Evolutionary conservation across 2,329 filamentous ascomycete genomes (phyloP).

Genomic region (Blumeria hordei): DNA sequence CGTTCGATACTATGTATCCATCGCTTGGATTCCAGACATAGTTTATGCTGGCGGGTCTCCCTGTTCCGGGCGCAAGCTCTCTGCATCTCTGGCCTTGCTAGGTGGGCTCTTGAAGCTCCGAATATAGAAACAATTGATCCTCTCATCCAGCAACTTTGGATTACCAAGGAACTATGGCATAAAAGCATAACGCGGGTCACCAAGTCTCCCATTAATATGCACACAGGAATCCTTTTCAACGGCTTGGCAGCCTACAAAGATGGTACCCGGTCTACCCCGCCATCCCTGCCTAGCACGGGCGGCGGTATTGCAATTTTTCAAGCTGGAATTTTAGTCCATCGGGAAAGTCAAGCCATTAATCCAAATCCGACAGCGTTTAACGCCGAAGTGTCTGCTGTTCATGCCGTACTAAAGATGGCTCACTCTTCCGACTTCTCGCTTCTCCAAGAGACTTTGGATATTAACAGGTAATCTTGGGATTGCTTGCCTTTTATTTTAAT

Average conservation of each 20-base stretch:
- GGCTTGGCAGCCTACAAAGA: background rate
- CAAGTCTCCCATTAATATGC: background rate
- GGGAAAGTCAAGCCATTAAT: background rate
- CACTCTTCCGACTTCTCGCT: background rate
- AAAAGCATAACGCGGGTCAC: background rate
- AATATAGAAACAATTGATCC: background rate
- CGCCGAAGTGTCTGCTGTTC: background rate
- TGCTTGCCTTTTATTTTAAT: background rate
- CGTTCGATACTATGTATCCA: background rate
- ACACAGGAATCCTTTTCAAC: background rate
- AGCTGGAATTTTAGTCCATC: background rate
- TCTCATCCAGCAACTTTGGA: background rate
- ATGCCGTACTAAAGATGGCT: background rate
- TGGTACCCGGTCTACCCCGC: background rate
- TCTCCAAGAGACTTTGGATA: background rate
- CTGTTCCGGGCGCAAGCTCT: background rate
- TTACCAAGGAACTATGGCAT: background rate
- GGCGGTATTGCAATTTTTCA: background rate
- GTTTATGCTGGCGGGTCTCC: background rate
- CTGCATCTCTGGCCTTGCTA: background rate
- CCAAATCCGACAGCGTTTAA: background rate
- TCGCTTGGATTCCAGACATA: background rate
- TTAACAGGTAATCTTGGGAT: background rate
- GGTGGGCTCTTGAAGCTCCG: background rate
- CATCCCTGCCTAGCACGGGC: background rate